A percentile compares a stretch with the other conserved stretches of the same genome.
These are phyloP conservation scores for Arbutus unedo DNA, from an alignment of 148 eudicot species.

Conservation along the genomic window DNA sequence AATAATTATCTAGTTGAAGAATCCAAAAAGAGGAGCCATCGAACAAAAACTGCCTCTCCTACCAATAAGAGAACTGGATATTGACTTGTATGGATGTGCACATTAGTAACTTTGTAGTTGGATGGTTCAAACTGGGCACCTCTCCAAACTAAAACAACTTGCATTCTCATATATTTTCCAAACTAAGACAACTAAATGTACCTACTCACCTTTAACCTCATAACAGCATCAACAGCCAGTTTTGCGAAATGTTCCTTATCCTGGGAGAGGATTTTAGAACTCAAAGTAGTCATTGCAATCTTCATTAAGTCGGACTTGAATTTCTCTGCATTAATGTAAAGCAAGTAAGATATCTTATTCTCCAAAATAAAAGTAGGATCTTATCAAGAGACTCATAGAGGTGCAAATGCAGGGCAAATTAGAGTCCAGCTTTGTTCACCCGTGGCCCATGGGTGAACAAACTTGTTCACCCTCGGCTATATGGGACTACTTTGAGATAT, in stretches of 20 bases:
- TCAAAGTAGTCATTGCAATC: constrained; percentile 96
- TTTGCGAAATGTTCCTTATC: constrained; percentile 96
- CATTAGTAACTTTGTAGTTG: background rate
- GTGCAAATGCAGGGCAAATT: background rate
- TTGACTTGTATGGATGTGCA: background rate
- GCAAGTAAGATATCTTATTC: constrained; percentile 5
- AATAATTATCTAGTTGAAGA: background rate
- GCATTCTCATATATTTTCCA: background rate
- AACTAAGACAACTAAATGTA: constrained; percentile 7
- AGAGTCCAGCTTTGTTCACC: background rate
- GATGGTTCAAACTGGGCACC: background rate
- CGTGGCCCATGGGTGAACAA: too few relatives aligned
- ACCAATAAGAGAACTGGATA: too few relatives aligned
- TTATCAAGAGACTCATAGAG: background rate
- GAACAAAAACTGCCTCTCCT: background rate
- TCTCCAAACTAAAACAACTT: background rate
- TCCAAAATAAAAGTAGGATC: constrained; percentile 2
- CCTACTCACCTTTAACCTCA: constrained; percentile 78
- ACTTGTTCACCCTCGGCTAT: too few relatives aligned
- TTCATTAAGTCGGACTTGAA: constrained; percentile 90
- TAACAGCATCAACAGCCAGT: constrained; percentile 95
- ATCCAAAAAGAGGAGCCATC: background rate
- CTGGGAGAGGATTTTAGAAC: constrained; percentile 92
- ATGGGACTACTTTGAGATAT: too few relatives aligned
- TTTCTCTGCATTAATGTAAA: constrained; percentile 58